phyloP scores from a whole-genome alignment of 2,329 filamentous ascomycete species.

The Botrytis pseudocinerea region DNA sequence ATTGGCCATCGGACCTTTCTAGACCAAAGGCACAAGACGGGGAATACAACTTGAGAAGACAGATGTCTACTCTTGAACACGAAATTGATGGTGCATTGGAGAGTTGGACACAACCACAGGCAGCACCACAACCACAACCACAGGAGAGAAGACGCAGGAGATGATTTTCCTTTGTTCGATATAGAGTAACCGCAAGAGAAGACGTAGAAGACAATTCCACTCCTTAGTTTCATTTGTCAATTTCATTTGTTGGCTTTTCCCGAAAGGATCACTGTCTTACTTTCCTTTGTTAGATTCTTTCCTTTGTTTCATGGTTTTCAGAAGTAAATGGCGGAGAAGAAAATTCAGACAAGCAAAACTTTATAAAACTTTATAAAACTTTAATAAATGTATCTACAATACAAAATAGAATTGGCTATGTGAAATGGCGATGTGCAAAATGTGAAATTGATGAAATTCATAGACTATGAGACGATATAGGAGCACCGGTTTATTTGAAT shows the following conservation, averaged over 20 bases:
- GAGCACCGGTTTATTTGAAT: neutral
- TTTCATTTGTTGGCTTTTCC: neutral
- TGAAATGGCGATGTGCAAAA: neutral
- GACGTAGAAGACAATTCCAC: neutral
- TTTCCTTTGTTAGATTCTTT: neutral
- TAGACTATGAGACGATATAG: neutral
- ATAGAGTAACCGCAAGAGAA: neutral
- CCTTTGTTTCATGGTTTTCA: neutral
- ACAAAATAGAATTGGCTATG: neutral
- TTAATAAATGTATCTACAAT: neutral
- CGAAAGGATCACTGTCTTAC: neutral
- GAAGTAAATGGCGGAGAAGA: neutral
- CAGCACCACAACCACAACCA: neutral
- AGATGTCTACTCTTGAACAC: neutral
- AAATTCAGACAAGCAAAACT: neutral
- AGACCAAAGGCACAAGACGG: neutral
- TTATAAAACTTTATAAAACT: neutral
- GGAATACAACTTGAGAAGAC: neutral
- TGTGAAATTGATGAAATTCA: neutral
- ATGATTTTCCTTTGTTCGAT: neutral
- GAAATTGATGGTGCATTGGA: conserved; percentile 15
- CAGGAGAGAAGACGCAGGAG: neutral
- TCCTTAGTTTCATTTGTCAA: neutral
- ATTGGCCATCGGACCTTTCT: neutral
- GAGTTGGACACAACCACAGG: neutral